Evolutionary conservation across 345 rosid species (phyloP), one percentile per base, ranked within the genome.

Genomic region (Populus pruinosa): DNA sequence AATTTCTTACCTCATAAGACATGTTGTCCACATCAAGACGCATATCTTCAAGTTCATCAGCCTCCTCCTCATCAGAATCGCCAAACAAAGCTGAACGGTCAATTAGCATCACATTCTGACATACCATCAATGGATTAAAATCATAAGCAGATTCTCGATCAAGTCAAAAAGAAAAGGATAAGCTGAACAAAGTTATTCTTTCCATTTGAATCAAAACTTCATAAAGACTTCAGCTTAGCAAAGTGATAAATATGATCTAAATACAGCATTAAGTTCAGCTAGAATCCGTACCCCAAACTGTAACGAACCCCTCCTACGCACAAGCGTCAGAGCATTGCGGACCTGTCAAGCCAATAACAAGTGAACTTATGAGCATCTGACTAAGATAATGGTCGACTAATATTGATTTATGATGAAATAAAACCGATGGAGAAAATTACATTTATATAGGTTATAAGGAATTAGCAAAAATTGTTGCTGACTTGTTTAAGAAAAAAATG

Each of bases 1-100:
- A 17, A 10, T 29, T 61, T 23, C 43, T 81, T 72, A 83, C 89
- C 87, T 87, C 89, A 62, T 82, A 84, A 41, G 82, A 36, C 85
- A 84, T 78, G 31, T 33, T 39, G 47, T 84, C 86, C 31, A 77
- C 74, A 33, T 84, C 83, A 74, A 77, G 79, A 31, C 76, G 83
- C 83, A 82, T 36, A 39, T 70, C 74, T 27, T 75, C 70, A 61
- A 21, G 67, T 4, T 0, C 0, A 67, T 78, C 83, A 2, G 27
- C 16, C 44, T 43, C 47, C 3, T 27, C 63, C 4, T 67, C 77
- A 29, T 67, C 78, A 76, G 41, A 66, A 10, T 64, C 36, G 25
- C 38, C 76, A 69, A 49, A 1, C 35, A 79, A 56, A 64, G 65
- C 50, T 27, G 79, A 39, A 50, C 53, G 44, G n/a, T 66, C 74